A percentile compares a stretch with the other conserved stretches of the same genome.
These are phyloP conservation scores for Apiotrichum sp. DNA, from an alignment of 1,284 basidiomycete genomes.

Conservation along the genomic window DNA sequence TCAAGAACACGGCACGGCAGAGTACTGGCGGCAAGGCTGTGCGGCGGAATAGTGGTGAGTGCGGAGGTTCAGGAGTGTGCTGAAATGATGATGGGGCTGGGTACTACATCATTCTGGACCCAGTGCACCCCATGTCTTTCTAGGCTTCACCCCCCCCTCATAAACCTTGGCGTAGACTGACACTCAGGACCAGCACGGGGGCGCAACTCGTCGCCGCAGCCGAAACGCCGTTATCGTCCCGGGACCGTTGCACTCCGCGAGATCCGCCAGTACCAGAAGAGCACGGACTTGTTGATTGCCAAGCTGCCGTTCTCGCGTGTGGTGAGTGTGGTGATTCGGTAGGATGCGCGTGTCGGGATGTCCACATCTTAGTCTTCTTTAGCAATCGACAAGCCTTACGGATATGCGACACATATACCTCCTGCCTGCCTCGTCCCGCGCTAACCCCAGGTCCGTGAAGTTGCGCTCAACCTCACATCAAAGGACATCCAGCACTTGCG, in stretches of 20 bases:
- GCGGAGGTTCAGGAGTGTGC: background rate
- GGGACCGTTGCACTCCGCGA: slow-evolving; percentile 84
- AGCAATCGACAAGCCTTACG: too few relatives aligned
- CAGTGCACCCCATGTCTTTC: too few relatives aligned
- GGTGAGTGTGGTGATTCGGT: slow-evolving; percentile 52
- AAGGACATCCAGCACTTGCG: slow-evolving; percentile 63
- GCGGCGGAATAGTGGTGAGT: slow-evolving; percentile 24
- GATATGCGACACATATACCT: background rate
- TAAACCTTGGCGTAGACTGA: background rate
- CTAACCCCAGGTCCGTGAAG: slow-evolving; percentile 71
- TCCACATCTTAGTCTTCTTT: too few relatives aligned
- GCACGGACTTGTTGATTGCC: slow-evolving; percentile 76
- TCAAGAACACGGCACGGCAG: slow-evolving; percentile 34
- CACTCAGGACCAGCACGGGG: background rate
- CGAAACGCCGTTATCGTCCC: slow-evolving; percentile 57
- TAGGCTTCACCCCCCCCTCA: too few relatives aligned
- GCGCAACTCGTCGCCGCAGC: background rate
- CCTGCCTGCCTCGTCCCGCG: background rate
- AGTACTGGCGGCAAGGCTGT: slow-evolving; percentile 39
- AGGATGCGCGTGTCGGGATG: too few relatives aligned
- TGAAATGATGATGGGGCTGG: background rate
- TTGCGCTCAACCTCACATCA: slow-evolving; percentile 77
- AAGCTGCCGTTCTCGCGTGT: slow-evolving; percentile 87
- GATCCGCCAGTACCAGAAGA: slow-evolving; percentile 89
- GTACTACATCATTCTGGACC: too few relatives aligned